Base-by-base conservation (phyloP, 1,139 yeast species). In the Geotrichum carabidarum region DNA sequence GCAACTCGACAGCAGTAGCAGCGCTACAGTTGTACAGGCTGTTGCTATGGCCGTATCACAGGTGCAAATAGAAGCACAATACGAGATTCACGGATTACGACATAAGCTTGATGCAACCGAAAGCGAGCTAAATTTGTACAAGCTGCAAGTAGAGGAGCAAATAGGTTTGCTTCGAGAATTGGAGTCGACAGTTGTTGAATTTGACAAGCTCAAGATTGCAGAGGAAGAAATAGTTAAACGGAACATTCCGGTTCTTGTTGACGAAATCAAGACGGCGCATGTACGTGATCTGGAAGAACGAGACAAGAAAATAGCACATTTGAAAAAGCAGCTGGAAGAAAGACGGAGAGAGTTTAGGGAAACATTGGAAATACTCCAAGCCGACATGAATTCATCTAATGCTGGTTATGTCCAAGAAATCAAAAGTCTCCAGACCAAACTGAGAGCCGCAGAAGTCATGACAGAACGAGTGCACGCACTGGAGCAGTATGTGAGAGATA, bases 301-400 rank as follows among this genome's bases (percentile, higher is more conserved):
- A 40, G 71, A 68, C 40, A 58, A 63, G 17, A 64, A 65, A 51
- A 58, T 68, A 17, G 55, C 60, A n/a, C 53, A 47, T 1, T 54
- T 68, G 58, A 64, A 63, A 56, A 31, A 57, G 8, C 68, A 65
- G 31, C 63, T 66, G 38, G 72, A 68, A 37, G 62, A 58, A 17
- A 66, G 69, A 55, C 62, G 74, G 18, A 60, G 57, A 27, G 73
- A 71, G 57, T 70, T 69, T 57, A 58, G 72, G 41, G 58, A 54
- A 27, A 62, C 67, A 12, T 62, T 67, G 32, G 70, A 67, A 48
- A 59, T 63, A n/a, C 59, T 68, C 14, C 68, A 68, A 50, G 56
- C 55, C 11, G 70, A 68, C 30, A 60, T 67, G 59, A 63, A 59
- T 37, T 69, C 65, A 35, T 61, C 68, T n/a, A 58, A 60, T 15